Conservation (phyloP, 2,329 filamentous ascomycete genomes). For the Phyllosticta citribraziliensis region DNA sequence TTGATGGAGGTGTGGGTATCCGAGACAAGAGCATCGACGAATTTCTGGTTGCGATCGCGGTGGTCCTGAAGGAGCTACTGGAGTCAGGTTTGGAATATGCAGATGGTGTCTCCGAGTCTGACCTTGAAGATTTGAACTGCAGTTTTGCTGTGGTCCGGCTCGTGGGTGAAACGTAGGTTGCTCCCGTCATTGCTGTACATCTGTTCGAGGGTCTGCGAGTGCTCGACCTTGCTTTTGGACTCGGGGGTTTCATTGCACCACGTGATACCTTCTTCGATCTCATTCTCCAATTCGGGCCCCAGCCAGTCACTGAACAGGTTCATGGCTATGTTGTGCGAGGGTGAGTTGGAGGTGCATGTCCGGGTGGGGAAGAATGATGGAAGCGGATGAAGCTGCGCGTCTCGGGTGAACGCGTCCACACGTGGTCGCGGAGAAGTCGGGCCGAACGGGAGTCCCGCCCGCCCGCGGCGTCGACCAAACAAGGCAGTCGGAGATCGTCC, state of each 20-base stretch:
- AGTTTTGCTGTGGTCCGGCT: conserved; percentile 1
- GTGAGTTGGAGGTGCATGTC: neutral
- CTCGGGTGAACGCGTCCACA: neutral
- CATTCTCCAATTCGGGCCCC: neutral
- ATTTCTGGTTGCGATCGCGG: conserved; percentile 9
- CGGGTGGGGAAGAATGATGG: neutral
- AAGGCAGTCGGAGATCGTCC: neutral
- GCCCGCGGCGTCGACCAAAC: neutral
- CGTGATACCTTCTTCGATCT: neutral
- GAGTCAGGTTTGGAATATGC: neutral
- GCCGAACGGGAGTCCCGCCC: neutral
- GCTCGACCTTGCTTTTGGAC: too few relatives aligned
- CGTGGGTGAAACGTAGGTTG: conserved; percentile 20
- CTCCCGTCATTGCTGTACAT: conserved; percentile 27
- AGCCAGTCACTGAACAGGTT: neutral
- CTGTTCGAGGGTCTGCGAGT: neutral
- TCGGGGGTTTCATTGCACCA: neutral
- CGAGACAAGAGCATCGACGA: conserved; percentile 16
- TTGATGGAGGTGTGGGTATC: conserved; percentile 19
- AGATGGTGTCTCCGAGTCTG: neutral
- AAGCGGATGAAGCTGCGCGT: neutral
- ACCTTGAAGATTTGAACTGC: conserved; percentile 20
- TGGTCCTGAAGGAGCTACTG: conserved; percentile 8
- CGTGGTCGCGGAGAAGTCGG: neutral
- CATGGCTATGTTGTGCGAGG: neutral